phyloP scores from a whole-genome alignment of 78 protist species.

The Anaeramoeba ignava region DNA sequence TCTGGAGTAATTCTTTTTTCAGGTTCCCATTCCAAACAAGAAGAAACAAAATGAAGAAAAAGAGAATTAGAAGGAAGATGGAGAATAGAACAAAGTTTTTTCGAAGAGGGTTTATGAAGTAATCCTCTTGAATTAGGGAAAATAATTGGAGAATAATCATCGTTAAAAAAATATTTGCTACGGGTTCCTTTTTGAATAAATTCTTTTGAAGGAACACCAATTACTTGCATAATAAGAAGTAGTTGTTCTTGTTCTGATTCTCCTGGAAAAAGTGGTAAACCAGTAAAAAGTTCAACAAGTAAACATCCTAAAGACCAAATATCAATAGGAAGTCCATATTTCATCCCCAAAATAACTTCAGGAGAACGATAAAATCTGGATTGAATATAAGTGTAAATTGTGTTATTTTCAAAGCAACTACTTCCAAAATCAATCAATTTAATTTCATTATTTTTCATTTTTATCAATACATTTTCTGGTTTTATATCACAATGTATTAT shows the following conservation, averaged over 20 bases:
- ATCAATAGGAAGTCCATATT: conserved; percentile 53
- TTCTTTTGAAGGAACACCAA: not conserved
- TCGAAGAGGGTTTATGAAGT: not conserved
- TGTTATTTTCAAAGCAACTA: conserved; percentile 45
- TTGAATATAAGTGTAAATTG: too few species aligned
- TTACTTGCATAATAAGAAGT: not conserved
- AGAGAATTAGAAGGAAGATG: conserved; percentile 4
- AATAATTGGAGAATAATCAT: not conserved
- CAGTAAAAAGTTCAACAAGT: conserved; percentile 16
- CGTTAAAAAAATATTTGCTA: not conserved
- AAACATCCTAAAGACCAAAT: conserved; percentile 62
- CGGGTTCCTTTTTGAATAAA: not conserved
- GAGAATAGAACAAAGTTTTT: conserved; percentile 1
- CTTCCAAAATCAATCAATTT: conserved; percentile 79
- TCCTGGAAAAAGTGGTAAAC: not conserved
- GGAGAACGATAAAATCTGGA: too few species aligned
- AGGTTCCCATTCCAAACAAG: not conserved
- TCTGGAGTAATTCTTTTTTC: conserved; percentile 5
- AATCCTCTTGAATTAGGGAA: not conserved
- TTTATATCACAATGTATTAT: too few species aligned
- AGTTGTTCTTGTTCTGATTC: not conserved
- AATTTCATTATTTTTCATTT: conserved; percentile 12
- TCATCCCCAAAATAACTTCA: too few species aligned
- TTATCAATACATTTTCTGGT: not conserved
- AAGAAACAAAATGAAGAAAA: conserved; percentile 5